Evolutionary conservation across 2,329 filamentous ascomycete species (phyloP).

Genomic region (Chaetomiaceae sp.): DNA sequence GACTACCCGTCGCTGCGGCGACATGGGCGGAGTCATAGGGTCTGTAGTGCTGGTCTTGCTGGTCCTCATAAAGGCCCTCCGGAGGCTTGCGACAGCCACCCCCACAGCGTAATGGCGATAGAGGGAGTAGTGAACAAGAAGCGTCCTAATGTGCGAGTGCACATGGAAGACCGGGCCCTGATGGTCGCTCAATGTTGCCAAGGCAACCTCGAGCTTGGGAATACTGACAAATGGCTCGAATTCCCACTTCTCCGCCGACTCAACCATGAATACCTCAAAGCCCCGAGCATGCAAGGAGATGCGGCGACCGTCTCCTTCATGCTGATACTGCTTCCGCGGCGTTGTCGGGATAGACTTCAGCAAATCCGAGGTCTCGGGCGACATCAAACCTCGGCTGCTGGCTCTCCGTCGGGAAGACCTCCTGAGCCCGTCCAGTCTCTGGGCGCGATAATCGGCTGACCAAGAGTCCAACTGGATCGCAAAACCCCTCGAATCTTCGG

Average conservation of each 20-base stretch:
- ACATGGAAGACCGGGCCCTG: constrained; percentile 86
- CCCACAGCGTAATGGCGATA: constrained; percentile 89
- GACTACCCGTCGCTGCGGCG: constrained; percentile 22
- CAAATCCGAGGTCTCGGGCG: constrained; percentile 59
- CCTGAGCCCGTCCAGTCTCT: constrained; percentile 60
- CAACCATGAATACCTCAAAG: constrained; percentile 84
- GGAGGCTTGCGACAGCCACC: constrained; percentile 70
- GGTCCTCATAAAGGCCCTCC: constrained; percentile 58
- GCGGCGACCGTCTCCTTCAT: constrained; percentile 68
- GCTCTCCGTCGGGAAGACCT: constrained; percentile 62
- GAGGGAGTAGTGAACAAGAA: constrained; percentile 83
- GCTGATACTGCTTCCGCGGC: constrained; percentile 50
- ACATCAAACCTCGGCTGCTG: constrained; percentile 61
- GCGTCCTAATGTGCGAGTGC: constrained; percentile 70
- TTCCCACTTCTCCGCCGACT: constrained; percentile 78
- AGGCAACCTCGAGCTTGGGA: constrained; percentile 78
- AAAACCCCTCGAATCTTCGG: constrained; percentile 72
- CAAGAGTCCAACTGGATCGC: constrained; percentile 83
- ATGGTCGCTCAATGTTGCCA: constrained; percentile 78
- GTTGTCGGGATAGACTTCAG: constrained; percentile 44
- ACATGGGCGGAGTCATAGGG: constrained; percentile 27
- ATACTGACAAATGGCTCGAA: constrained; percentile 78
- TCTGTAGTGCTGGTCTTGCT: constrained; percentile 34
- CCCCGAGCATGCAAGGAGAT: constrained; percentile 75
- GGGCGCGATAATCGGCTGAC: constrained; percentile 81